Conservation (phyloP, 2,329 filamentous ascomycete species). For the Apiospora saccharicola region DNA sequence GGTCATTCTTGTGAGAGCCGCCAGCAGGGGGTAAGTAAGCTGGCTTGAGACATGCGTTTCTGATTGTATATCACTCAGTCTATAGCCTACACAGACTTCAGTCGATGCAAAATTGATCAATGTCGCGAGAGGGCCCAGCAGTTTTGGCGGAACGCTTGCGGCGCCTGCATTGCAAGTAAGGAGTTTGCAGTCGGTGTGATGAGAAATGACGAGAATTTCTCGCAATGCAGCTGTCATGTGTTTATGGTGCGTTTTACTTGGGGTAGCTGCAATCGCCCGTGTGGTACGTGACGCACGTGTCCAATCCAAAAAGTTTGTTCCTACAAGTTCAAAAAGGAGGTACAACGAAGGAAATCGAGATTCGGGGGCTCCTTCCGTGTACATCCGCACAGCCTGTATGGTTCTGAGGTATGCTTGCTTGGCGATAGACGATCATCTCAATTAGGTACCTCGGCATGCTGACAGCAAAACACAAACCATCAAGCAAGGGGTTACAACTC, state of each 20-base stretch:
- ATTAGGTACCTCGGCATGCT: background rate
- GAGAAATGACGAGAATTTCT: background rate
- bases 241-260: background rate
- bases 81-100: background rate
- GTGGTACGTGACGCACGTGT: background rate
- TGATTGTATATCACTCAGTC: background rate
- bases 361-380: background rate
- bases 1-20: background rate
- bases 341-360: background rate
- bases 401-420: background rate
- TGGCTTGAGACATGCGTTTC: background rate
- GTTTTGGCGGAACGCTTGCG: background rate
- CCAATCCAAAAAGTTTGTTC: background rate
- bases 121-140: background rate
- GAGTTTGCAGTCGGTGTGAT: background rate
- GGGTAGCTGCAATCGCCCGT: background rate
- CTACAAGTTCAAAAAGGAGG: background rate
- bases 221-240: background rate
- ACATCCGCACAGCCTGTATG: background rate
- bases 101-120: background rate
- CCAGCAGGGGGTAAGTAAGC: background rate
- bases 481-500: slow-evolving; percentile 25
- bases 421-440: background rate
- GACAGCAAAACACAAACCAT: background rate
- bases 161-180: background rate